These are phyloP conservation scores for Pythium phragmiticola DNA, from an alignment of 352 stramenopile species.

Conservation along the genomic window DNA sequence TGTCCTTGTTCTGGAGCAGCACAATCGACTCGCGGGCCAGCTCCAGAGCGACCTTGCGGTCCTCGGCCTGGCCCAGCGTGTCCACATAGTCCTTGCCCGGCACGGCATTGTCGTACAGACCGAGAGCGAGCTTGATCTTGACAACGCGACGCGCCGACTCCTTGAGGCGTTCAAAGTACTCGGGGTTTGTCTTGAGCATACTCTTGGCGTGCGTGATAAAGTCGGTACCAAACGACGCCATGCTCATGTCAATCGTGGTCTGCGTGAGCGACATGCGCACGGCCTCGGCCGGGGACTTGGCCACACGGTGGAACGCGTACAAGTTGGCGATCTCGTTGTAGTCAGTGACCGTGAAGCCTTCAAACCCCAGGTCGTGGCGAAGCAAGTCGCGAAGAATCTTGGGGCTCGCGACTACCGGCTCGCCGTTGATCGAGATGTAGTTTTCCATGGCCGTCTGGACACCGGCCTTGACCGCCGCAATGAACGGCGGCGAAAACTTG, in stretches of 20 bases:
- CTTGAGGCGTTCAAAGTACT: slow-evolving; percentile 21
- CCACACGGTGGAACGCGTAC: slow-evolving; percentile 57
- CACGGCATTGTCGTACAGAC: slow-evolving; percentile 26
- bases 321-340: slow-evolving; percentile 82
- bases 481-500: slow-evolving; percentile 81
- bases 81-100: slow-evolving; percentile 25
- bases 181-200: slow-evolving; percentile 27
- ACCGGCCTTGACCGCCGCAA: slow-evolving; percentile 77
- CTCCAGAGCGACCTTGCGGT: slow-evolving; percentile 24
- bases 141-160: slow-evolving; percentile 27
- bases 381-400: slow-evolving; percentile 48
- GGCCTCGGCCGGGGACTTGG: slow-evolving; percentile 35
- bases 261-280: slow-evolving; percentile 48
- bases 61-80: slow-evolving; percentile 30
- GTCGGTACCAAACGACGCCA: slow-evolving; percentile 42
- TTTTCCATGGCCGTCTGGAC: slow-evolving; percentile 92
- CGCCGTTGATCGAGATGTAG: slow-evolving; percentile 92
- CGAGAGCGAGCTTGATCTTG: slow-evolving; percentile 28
- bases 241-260: slow-evolving; percentile 82
- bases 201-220: slow-evolving; percentile 34
- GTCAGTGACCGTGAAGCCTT: slow-evolving; percentile 78
- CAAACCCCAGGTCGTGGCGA: slow-evolving; percentile 58
- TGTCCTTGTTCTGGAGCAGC: slow-evolving; percentile 81
- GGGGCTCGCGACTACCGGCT: slow-evolving; percentile 87
- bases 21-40: slow-evolving; percentile 47